Evolutionary conservation across 768 basidiomycete genomes (phyloP), one percentile per base, ranked within the genome.

Genomic region (Boletus coccyginus): DNA sequence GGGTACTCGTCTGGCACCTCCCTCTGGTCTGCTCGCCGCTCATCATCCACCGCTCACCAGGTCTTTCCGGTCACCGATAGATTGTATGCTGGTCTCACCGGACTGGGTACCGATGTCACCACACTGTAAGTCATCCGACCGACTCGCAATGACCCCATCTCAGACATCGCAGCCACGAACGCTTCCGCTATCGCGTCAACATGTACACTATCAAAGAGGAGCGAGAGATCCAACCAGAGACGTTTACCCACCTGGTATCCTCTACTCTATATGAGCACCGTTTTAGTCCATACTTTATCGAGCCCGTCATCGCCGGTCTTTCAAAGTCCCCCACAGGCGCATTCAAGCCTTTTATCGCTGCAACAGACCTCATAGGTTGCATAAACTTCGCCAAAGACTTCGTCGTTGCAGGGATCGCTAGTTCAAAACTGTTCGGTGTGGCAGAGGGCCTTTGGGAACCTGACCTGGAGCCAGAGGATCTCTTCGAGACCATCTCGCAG

Each of bases 201-300:
- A 95, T 98, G 92, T 98, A 98, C 75, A 91, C 92, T 33, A 98
- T 99, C 81, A 99, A 99, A 74, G 96, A 99, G 74, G 96, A 97
- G 70, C 85, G 96, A 60, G 88, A 96, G 68, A 97, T 99, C 66
- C 87, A 92, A 63, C 97, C 97, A 43, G 88, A 94, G 78, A 93
- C 94, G 8, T 98, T 98, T 73, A 90, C 94, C 29, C 94, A 94
- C 68, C 87, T 99, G 60, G 89, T 98, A 58, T 93, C 92, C 42
- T 94, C 92, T 50, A 96, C 95, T 21, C 82, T 99, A 16, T 99
- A 98, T 73, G 94, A 98, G 74, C 86, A 85, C 69, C 85, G 97
- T 73, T 99, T 98, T 67, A 92, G 92, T 8, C 95, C 97, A 36
- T 99, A 91, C 78, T 97, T 94, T 75, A 84, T 94, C 63, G 95